Evolutionary conservation across 108 stramenopile species (phyloP).

Genomic region (Skeletonema grethae): DNA sequence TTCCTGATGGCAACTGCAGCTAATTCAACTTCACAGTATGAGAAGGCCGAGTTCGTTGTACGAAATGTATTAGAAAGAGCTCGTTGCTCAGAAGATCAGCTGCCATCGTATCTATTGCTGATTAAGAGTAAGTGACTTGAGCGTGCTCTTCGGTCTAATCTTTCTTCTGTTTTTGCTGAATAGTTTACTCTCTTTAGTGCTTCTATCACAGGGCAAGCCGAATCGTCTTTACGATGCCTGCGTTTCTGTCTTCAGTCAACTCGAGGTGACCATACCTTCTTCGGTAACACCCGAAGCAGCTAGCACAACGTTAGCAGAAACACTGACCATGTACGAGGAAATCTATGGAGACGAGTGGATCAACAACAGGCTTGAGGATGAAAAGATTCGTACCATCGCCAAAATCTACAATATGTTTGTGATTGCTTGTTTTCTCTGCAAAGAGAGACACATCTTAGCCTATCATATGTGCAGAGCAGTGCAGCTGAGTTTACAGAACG

Average conservation of each 20-base stretch:
- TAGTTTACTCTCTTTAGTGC: conserved; percentile 3
- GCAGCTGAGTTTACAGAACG: conserved; percentile 3
- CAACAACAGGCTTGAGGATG: not conserved
- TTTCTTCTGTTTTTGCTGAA: too few species aligned
- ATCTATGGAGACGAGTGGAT: not conserved
- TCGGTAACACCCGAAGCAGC: not conserved
- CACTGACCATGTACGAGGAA: not conserved
- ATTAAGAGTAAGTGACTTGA: not conserved
- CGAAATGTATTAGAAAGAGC: not conserved
- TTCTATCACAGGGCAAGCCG: conserved; percentile 12
- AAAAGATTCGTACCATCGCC: not conserved
- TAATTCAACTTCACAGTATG: too few species aligned
- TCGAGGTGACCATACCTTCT: not conserved
- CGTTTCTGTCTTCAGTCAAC: not conserved
- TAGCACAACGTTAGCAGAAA: not conserved
- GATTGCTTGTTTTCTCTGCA: not conserved
- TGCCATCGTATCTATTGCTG: not conserved
- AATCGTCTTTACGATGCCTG: not conserved
- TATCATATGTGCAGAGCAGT: not conserved
- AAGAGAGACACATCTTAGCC: not conserved
- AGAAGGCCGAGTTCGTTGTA: not conserved
- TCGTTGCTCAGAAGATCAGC: not conserved
- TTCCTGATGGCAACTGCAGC: not conserved
- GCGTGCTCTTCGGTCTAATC: too few species aligned
- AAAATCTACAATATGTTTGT: not conserved